A percentile compares a stretch with the other conserved stretches of the same genome.
These are phyloP conservation scores for Trichoderma simmonsii DNA, from an alignment of 2,329 filamentous ascomycete genomes.

Conservation along the genomic window DNA sequence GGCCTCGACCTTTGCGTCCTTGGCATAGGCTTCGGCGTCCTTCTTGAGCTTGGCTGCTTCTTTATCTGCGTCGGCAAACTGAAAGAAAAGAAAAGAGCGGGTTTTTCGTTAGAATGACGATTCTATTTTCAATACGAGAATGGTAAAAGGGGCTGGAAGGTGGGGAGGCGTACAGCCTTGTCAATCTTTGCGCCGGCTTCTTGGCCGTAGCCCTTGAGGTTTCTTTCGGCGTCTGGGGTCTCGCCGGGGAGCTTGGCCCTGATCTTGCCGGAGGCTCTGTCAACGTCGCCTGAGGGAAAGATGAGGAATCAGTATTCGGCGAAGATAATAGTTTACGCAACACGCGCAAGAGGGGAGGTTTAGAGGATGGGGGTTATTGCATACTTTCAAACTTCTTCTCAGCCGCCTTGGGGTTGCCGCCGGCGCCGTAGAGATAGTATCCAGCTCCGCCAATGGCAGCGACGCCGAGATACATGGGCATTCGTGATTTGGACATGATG, in stretches of 20 bases:
- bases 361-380: slow-evolving; percentile 26
- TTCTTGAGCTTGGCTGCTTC: slow-evolving; percentile 61
- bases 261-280: slow-evolving; percentile 63
- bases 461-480: slow-evolving; percentile 54
- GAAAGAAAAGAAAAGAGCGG: background rate
- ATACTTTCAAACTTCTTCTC: slow-evolving; percentile 82
- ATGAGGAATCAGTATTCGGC: background rate
- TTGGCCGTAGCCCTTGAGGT: slow-evolving; percentile 48
- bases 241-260: slow-evolving; percentile 59
- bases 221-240: slow-evolving; percentile 61
- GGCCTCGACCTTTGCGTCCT: slow-evolving; percentile 61
- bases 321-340: background rate
- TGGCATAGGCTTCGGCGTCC: slow-evolving; percentile 56
- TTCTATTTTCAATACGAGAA: background rate
- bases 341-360: background rate
- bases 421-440: slow-evolving; percentile 89
- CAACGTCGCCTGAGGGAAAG: slow-evolving; percentile 64
- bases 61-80: slow-evolving; percentile 57
- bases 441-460: slow-evolving; percentile 66
- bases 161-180: slow-evolving; percentile 55
- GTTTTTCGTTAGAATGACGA: background rate
- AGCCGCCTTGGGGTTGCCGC: slow-evolving; percentile 77
- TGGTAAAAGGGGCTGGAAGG: background rate
- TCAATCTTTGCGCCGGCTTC: slow-evolving; percentile 65
- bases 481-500: slow-evolving; percentile 44